Percentiles rank a stretch among this genome's conserved stretches.
These are phyloP conservation scores for Phaeomoniella chlamydospora DNA, from an alignment of 2,329 filamentous ascomycete species.

Conservation along the genomic window DNA sequence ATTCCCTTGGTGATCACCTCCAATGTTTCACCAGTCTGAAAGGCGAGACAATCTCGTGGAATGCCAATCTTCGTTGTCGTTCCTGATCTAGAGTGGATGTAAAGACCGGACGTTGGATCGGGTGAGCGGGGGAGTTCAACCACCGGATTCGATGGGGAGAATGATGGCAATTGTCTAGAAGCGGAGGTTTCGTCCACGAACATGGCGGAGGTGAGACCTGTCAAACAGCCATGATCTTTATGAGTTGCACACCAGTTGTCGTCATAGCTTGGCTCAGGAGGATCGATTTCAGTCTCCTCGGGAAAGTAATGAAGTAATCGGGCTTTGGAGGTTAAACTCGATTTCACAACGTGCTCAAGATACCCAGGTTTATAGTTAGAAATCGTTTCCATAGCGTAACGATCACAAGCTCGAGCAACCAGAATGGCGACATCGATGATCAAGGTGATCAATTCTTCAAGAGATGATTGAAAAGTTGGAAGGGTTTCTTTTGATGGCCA, in stretches of 20 bases:
- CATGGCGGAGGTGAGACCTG: conserved; percentile 88
- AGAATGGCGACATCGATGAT: conserved; percentile 83
- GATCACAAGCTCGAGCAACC: conserved; percentile 81
- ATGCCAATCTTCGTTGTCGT: conserved; percentile 83
- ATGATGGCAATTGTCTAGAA: not conserved
- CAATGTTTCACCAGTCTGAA: conserved; percentile 87
- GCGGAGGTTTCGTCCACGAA: conserved; percentile 62
- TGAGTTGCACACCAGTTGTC: conserved; percentile 82
- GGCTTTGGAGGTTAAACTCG: conserved; percentile 80
- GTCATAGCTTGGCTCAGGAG: conserved; percentile 23
- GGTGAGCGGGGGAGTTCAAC: conserved; percentile 62
- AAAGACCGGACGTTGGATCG: conserved; percentile 75
- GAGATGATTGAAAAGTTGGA: conserved; percentile 58
- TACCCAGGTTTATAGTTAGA: conserved; percentile 56
- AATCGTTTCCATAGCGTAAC: conserved; percentile 68
- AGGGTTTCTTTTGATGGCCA: conserved; percentile 62
- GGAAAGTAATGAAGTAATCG: conserved; percentile 89
- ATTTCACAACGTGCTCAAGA: conserved; percentile 72
- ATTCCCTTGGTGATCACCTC: conserved; percentile 81
- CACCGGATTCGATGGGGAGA: conserved; percentile 23
- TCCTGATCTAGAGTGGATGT: conserved; percentile 76
- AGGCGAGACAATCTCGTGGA: conserved; percentile 79
- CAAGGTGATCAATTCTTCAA: conserved; percentile 63
- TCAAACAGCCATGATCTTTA: conserved; percentile 83
- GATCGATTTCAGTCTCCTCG: conserved; percentile 2